These are phyloP conservation scores for Handroanthus guayacan DNA, from an alignment of 257 asterid species.

Conservation along the genomic window DNA sequence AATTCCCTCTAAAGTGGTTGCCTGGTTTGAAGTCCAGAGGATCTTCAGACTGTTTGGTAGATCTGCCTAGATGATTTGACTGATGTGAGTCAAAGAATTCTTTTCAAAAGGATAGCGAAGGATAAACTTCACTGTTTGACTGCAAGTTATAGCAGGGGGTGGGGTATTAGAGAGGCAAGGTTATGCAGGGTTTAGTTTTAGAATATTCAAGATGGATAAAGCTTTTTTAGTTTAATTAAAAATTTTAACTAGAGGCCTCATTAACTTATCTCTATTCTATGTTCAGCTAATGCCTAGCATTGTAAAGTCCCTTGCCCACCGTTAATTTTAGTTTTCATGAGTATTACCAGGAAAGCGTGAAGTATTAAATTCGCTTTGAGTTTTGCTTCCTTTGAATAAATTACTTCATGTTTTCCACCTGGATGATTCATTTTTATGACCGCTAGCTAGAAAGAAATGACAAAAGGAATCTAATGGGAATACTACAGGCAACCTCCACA, in stretches of 20 bases:
- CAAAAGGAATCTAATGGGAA: slow-evolving; percentile 23
- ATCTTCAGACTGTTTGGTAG: slow-evolving; percentile 28
- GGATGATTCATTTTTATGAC: not conserved
- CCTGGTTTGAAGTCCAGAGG: slow-evolving; percentile 8
- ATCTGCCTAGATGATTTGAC: slow-evolving; percentile 14
- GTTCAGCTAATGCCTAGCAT: slow-evolving; percentile 16
- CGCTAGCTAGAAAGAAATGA: slow-evolving; percentile 22
- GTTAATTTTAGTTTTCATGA: not conserved
- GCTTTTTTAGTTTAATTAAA: not conserved
- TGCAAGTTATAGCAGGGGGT: not conserved
- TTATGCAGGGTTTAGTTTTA: slow-evolving; percentile 24
- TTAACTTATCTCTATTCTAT: not conserved
- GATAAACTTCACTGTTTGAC: slow-evolving; percentile 13
- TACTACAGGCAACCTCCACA: slow-evolving; percentile 21
- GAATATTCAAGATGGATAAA: not conserved
- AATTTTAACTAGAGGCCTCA: not conserved
- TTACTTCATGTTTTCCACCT: not conserved
- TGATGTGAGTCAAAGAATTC: slow-evolving; percentile 4
- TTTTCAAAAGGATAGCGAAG: slow-evolving; percentile 6
- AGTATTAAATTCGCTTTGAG: not conserved
- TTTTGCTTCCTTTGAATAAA: not conserved
- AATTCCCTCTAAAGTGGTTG: slow-evolving; percentile 1
- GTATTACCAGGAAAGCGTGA: slow-evolving; percentile 11
- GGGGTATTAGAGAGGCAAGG: slow-evolving; percentile 7
- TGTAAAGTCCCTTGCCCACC: slow-evolving; percentile 26